Evolutionary conservation across 148 eudicot genomes (phyloP).

Genomic region (Cornus florida): DNA sequence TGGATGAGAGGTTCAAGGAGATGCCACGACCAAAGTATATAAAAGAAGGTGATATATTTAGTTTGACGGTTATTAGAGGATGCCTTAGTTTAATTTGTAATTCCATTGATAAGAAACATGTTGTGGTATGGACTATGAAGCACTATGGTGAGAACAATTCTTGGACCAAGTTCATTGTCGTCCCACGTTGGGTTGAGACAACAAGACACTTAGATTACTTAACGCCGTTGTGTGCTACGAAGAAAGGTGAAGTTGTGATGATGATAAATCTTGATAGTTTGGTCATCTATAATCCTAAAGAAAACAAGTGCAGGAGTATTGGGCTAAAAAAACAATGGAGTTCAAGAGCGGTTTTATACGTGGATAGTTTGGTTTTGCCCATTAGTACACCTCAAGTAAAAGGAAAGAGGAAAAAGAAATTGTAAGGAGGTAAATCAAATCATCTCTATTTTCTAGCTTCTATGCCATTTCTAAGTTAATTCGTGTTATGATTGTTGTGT

Average conservation of each 20-base stretch:
- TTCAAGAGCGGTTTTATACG: too few relatives aligned
- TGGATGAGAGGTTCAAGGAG: constrained; percentile 23
- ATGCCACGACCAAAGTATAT: constrained; percentile 33
- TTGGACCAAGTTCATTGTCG: constrained; percentile 37
- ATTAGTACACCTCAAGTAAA: too few relatives aligned
- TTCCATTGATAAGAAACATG: constrained; percentile 8
- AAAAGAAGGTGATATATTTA: constrained; percentile 17
- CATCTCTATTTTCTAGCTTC: too few relatives aligned
- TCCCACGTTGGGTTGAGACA: constrained; percentile 11
- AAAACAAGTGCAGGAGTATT: too few relatives aligned
- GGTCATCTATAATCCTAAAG: constrained; percentile 23
- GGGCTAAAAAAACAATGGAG: too few relatives aligned
- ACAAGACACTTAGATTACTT: background rate
- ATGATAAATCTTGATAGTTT: constrained; percentile 6
- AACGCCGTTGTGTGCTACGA: constrained; percentile 15
- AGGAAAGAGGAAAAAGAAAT: too few relatives aligned
- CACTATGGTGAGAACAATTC: constrained; percentile 43
- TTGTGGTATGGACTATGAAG: constrained; percentile 52
- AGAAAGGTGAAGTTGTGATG: constrained; percentile 29
- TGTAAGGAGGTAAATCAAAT: too few relatives aligned
- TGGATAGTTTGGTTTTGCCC: too few relatives aligned
- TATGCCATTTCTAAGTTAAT: too few relatives aligned
- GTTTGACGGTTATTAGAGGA: constrained; percentile 26
- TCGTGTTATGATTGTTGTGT: too few relatives aligned
- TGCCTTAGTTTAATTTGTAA: constrained; percentile 28